These are phyloP conservation scores for Saccharomyces hybrid DNA, from an alignment of 1,139 yeast genomes.

Conservation along the genomic window DNA sequence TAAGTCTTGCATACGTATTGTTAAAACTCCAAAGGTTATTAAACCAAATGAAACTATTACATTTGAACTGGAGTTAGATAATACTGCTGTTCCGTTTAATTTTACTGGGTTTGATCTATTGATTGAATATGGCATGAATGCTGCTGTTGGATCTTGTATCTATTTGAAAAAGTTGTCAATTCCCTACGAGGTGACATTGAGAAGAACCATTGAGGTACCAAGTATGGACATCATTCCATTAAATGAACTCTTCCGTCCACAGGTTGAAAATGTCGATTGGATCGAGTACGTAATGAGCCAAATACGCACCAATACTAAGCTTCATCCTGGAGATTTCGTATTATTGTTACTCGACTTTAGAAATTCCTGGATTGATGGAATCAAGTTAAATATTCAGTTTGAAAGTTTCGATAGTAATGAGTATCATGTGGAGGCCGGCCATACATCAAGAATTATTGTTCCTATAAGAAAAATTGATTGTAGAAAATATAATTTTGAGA, in stretches of 20 bases:
- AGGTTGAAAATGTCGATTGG: slow-evolving; percentile 19
- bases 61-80: slow-evolving; percentile 44
- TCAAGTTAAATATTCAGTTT: slow-evolving; percentile 15
- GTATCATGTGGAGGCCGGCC: slow-evolving; percentile 29
- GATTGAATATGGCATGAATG: slow-evolving; percentile 26
- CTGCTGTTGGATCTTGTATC: slow-evolving; percentile 15
- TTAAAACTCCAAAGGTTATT: no score
- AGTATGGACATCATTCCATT: slow-evolving; percentile 27
- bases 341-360: slow-evolving; percentile 28
- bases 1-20: slow-evolving; percentile 16
- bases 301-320: slow-evolving; percentile 3
- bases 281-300: slow-evolving; percentile 12
- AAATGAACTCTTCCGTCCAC: slow-evolving; percentile 14
- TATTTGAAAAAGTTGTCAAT: slow-evolving; percentile 22
- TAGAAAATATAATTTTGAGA: slow-evolving; percentile 35
- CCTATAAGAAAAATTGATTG: slow-evolving; percentile 52
- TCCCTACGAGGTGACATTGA: slow-evolving; percentile 33
- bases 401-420: slow-evolving; percentile 21
- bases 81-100: slow-evolving; percentile 32
- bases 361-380: slow-evolving; percentile 30
- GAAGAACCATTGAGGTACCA: slow-evolving; percentile 31
- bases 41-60: slow-evolving; percentile 24
- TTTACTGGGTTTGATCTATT: slow-evolving; percentile 20
- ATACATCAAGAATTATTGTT: slow-evolving; percentile 55
- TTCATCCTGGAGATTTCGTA: slow-evolving; percentile 17